Base-by-base conservation (phyloP, 108 stramenopile genomes). In the Nitzschia sp. region DNA sequence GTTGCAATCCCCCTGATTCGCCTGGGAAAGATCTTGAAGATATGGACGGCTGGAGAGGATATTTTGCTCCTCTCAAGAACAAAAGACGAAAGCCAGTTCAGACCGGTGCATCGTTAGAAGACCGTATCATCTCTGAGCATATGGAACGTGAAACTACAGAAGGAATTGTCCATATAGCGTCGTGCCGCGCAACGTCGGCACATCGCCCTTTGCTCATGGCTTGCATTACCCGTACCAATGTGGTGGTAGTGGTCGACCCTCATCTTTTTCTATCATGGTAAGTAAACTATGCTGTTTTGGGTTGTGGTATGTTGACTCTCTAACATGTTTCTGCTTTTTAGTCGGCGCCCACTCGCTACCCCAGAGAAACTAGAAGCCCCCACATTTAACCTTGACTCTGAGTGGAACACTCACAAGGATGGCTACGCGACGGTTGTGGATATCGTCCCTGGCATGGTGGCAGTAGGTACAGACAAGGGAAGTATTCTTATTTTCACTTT, bases 1-100 rank as follows among this genome's bases (percentile, higher is more conserved):
- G 94, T 45, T 95, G 94, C 65, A 89, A 87, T 46, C 90, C 93
- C 0, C 35, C 71, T 11, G 51, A 56, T 33, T 23, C 70, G 5
- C 8, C 68, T n/a, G 32, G 24, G 32, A 68, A 49, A 21, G 68
- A 79, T 59, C 36, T 77, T 31, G 86, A 92, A 73, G 88, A 87
- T 34, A 64, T 92, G 67, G 93, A 94, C 78, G 93, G 93, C 23
- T 94, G 93, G 93, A 74, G 93, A 42, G 93, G 93, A 23, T 88
- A 92, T 46, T 83, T 87, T 63, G 68, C 79, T 58, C 93, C 93
- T 4, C 85, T 94, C 58, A 64, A 70, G 55, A 11, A 13, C 17
- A 34, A 46, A 17, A 60, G 35, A 45, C 54, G 34, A 42, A 56
- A 46, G 28, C 51, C 33, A n/a, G 45, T n/a, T 21, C 19, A 21